phyloP scores from a whole-genome alignment of 2,329 filamentous ascomycete species.

The Scedosporium minutisporum region DNA sequence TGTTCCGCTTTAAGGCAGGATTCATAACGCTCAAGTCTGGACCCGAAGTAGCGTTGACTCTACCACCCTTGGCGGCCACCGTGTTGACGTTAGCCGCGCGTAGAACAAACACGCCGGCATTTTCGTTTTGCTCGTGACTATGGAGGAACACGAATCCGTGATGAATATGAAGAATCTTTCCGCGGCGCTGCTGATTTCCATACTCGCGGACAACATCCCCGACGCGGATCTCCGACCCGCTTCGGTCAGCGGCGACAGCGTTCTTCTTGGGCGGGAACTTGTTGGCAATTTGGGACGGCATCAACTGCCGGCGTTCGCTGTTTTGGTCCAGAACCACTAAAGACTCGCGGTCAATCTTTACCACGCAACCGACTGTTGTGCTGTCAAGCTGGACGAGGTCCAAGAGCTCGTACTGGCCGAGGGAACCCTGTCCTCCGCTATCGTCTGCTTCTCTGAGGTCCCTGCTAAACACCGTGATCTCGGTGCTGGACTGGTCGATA shows the following conservation, averaged over 20 bases:
- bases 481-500: slow-evolving; percentile 83
- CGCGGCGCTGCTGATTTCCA: slow-evolving; percentile 73
- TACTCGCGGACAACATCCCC: slow-evolving; percentile 91
- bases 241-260: slow-evolving; percentile 84
- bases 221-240: slow-evolving; percentile 82
- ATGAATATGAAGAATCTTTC: slow-evolving; percentile 88
- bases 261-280: slow-evolving; percentile 74
- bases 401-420: slow-evolving; percentile 86
- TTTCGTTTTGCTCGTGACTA: slow-evolving; percentile 74
- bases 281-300: slow-evolving; percentile 87
- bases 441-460: slow-evolving; percentile 90
- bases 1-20: slow-evolving; percentile 70
- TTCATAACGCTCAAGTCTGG: slow-evolving; percentile 89
- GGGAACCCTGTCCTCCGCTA: slow-evolving; percentile 70
- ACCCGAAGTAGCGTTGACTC: slow-evolving; percentile 52
- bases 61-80: slow-evolving; percentile 86
- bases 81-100: slow-evolving; percentile 79
- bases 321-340: slow-evolving; percentile 86
- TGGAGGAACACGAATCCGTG: slow-evolving; percentile 87
- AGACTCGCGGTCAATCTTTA: slow-evolving; percentile 92
- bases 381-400: slow-evolving; percentile 91
- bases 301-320: slow-evolving; percentile 67
- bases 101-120: slow-evolving; percentile 81
- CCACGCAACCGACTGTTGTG: slow-evolving; percentile 82
- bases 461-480: slow-evolving; percentile 97